Conservation (phyloP, 139 green algal genomes). For the Coelastrella sp. region DNA sequence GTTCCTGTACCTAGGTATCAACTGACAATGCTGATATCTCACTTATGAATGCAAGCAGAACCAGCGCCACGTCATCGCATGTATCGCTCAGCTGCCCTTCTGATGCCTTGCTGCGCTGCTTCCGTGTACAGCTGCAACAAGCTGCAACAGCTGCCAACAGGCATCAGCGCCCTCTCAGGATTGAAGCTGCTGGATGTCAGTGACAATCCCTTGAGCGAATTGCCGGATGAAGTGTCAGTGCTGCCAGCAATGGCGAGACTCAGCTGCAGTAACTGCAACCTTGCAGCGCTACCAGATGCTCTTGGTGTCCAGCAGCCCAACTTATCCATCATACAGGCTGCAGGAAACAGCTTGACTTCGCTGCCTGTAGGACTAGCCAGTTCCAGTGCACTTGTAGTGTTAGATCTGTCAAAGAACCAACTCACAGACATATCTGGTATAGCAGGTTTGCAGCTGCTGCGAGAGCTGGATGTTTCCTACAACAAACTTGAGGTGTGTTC, state of each 20-base stretch:
- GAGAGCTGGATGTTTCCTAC: slow-evolving; percentile 56
- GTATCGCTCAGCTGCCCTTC: neutral
- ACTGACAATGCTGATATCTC: no score
- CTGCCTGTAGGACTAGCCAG: slow-evolving; percentile 43
- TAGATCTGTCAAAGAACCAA: slow-evolving; percentile 58
- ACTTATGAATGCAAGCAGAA: no score
- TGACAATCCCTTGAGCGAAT: slow-evolving; percentile 29
- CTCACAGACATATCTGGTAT: slow-evolving; percentile 52
- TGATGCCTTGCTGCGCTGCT: neutral
- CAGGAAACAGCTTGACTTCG: slow-evolving; percentile 50
- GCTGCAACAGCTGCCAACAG: slow-evolving; percentile 48
- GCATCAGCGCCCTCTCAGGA: slow-evolving; percentile 29
- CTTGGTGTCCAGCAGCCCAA: slow-evolving; percentile 51
- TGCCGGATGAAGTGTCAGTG: slow-evolving; percentile 37
- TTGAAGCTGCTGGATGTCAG: slow-evolving; percentile 41
- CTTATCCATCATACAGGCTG: slow-evolving; percentile 41
- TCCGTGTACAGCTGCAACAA: slow-evolving; percentile 46
- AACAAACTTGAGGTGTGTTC: slow-evolving; percentile 52
- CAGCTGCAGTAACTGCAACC: slow-evolving; percentile 36
- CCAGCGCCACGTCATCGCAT: neutral
- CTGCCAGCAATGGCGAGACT: slow-evolving; percentile 35
- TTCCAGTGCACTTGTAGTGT: slow-evolving; percentile 51
- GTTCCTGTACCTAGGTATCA: no score
- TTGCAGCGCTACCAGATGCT: slow-evolving; percentile 43
- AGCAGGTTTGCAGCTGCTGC: slow-evolving; percentile 37